These are phyloP conservation scores for Hibiscus syriacus DNA, from an alignment of 345 rosid species.

Conservation along the genomic window DNA sequence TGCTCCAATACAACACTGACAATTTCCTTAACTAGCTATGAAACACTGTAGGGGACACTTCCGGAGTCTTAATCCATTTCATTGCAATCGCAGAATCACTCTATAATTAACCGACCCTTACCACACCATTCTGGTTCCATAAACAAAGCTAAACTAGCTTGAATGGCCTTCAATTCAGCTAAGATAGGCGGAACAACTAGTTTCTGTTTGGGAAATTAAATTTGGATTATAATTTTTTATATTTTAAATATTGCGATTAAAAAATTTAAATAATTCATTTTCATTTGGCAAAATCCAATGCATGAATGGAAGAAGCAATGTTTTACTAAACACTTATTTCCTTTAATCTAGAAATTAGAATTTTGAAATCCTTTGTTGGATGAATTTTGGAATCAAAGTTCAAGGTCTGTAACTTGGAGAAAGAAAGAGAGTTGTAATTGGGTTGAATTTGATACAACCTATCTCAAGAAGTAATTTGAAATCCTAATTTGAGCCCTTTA, in stretches of 20 bases:
- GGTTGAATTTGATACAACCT: background rate
- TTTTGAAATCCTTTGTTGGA: background rate
- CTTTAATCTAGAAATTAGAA: background rate
- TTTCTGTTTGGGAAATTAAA: background rate
- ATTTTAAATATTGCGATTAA: background rate
- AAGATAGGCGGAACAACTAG: background rate
- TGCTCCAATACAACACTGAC: too few relatives aligned
- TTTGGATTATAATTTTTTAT: background rate
- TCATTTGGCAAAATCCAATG: background rate
- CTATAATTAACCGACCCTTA: too few relatives aligned
- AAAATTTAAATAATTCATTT: background rate
- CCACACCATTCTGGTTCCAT: too few relatives aligned
- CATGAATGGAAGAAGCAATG: background rate
- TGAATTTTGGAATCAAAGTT: background rate
- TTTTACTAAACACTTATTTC: background rate
- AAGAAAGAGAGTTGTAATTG: background rate
- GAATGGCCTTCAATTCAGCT: too few relatives aligned
- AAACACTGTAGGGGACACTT: too few relatives aligned
- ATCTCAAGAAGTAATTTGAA: background rate
- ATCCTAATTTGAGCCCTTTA: background rate
- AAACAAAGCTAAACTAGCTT: too few relatives aligned
- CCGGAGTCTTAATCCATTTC: too few relatives aligned
- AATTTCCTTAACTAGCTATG: too few relatives aligned
- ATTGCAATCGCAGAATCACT: too few relatives aligned
- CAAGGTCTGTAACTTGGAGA: background rate